Base-by-base conservation (phyloP, 352 stramenopile species). In the Phytophthora melonis region DNA sequence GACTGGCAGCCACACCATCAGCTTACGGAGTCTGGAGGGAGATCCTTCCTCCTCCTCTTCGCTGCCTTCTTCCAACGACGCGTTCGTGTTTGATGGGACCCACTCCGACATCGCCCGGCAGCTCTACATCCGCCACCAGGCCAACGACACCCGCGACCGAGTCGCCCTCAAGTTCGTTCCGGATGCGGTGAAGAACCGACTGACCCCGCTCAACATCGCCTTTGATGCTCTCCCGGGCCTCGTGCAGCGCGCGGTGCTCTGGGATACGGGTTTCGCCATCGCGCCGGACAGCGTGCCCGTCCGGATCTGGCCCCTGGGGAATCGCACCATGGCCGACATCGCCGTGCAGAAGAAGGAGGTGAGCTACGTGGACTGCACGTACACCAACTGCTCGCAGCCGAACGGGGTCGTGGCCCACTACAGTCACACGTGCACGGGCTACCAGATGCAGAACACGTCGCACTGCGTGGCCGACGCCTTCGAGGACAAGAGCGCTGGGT, bases 101-200 rank as follows among this genome's bases (percentile, higher is more conserved):
- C 83, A 77, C 30, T 88, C 77, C 21, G 78, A 82, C 39, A 70
- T 84, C 32, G 67, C 78, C 5, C 67, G 56, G 47, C 78, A 84
- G 55, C 66, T 79, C n/a, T 81, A 78, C 68, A 49, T 68, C 23
- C 77, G 74, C 1, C 25, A 78, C 19, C 18, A 64, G 19, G 56
- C 53, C 8, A 58, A 62, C 5, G 71, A 69, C 21, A 27, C 23
- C 0, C 10, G 16, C 4, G 19, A 65, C 16, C 10, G 34, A 59
- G 16, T 78, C 13, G n/a, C 58, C 10, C 63, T 77, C 56, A 62
- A 30, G 19, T 32, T 10, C 2, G n/a, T 82, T 2, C 68, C 66
- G 13, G 32, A n/a, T 21, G 56, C 50, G 13, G 56, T 79, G 19
- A 25, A 11, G 8, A 36, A 36, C 19, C 66, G 65, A 5, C 70